A percentile compares a stretch with the other conserved stretches of the same genome.
These are phyloP conservation scores for Sphagnum contortum DNA, from an alignment of 225 moss, liverwort and hornwort species.

Conservation along the genomic window DNA sequence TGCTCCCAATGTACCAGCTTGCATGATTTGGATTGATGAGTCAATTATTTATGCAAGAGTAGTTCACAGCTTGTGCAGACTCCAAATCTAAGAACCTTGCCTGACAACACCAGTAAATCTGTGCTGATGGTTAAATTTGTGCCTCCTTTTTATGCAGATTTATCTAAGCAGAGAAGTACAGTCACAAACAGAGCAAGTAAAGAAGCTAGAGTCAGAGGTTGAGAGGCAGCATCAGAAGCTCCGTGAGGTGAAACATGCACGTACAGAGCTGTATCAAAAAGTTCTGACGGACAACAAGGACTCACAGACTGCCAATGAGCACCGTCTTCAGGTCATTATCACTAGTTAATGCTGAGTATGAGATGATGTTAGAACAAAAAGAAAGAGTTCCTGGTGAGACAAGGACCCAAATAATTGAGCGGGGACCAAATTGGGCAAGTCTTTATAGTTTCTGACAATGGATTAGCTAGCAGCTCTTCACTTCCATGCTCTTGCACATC, in stretches of 20 bases:
- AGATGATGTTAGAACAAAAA: not conserved
- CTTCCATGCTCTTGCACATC: not conserved
- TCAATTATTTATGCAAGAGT: no score
- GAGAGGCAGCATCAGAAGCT: slow-evolving; percentile 57
- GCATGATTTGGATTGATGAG: no score
- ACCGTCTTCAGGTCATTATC: slow-evolving; percentile 53
- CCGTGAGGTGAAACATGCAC: slow-evolving; percentile 52
- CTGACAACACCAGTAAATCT: no score
- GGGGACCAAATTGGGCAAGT: no score
- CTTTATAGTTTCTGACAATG: no score
- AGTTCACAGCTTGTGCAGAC: no score
- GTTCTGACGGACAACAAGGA: slow-evolving; percentile 56
- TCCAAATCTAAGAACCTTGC: no score
- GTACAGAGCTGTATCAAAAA: slow-evolving; percentile 67
- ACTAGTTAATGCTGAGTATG: not conserved
- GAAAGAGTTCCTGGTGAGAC: no score
- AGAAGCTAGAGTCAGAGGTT: slow-evolving; percentile 57
- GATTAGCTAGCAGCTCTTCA: not conserved
- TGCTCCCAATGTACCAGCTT: no score
- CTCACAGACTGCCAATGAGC: slow-evolving; percentile 56
- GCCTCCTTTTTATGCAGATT: slow-evolving; percentile 18
- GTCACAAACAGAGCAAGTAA: slow-evolving; percentile 42
- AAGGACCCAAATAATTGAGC: no score
- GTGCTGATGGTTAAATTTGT: no score
- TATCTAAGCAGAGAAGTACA: slow-evolving; percentile 74